Base-by-base conservation (phyloP, 305 asterid species). In the Fraxinus albicans region DNA sequence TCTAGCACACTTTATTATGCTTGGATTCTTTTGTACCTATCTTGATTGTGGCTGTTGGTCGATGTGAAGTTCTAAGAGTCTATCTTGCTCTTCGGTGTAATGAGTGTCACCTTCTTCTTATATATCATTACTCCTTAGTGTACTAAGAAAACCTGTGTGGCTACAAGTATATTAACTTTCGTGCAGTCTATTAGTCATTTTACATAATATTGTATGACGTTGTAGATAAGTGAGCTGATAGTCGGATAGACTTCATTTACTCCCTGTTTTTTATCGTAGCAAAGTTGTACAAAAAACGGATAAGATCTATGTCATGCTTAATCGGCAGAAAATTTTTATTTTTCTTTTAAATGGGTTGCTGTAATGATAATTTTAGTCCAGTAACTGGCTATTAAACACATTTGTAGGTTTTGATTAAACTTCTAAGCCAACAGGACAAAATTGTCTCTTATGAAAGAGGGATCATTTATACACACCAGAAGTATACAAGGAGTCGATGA, bases 401-500 rank as follows among this genome's bases (percentile, higher is more conserved):
- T 70, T 81, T 84, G 86, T 90, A 95, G 97, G 90, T 77, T 65
- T n/a, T 29, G 94, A 92, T 23, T 86, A 53, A 78, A 55, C 78
- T 42, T 86, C 74, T 19, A 83, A 87, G 80, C 87, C 88, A 44
- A 55, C 34, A 70, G 95, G 93, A 86, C 65, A 83, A 34, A 89
- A 84, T 80, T 94, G 98, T 84, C 83, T 44, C 13, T 4, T 95
- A 82, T 95, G 98, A 92, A 93, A 90, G 87, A 89, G 92, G 92
- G 95, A 93, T 83, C 91, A 93, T 72, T 83, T 89, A 10, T 91
- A 88, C 79, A 77, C 87, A 73, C 92, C 94, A 7, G 97, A 93
- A 80, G 95, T 3, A 34, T 34, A 34, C 99, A 96, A 86, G 98
- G 99, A 44, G 92, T 94, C 73, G 99, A 96, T 87, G 93, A 91